Conservation (phyloP, 768 basidiomycete species). For the Suillus cothurnatus region DNA sequence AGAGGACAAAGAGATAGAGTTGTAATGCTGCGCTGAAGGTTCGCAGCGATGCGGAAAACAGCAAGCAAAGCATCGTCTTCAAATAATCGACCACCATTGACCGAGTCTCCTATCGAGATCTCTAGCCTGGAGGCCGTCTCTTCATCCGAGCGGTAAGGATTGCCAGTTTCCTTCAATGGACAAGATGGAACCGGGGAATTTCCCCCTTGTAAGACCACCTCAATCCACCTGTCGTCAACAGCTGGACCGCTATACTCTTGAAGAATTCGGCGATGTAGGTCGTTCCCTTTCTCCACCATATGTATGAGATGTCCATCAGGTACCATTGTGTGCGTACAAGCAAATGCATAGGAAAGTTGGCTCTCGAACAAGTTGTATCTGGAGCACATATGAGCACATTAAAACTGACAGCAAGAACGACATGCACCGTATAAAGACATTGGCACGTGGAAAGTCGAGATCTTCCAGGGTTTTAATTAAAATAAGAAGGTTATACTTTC, state of each 20-base stretch:
- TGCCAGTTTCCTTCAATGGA: slow-evolving; percentile 39
- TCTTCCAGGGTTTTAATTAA: slow-evolving; percentile 61
- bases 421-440: slow-evolving; percentile 63
- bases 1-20: slow-evolving; percentile 16
- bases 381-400: slow-evolving; percentile 11
- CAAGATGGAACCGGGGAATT: slow-evolving; percentile 45
- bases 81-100: slow-evolving; percentile 60
- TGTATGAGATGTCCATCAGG: slow-evolving; percentile 57
- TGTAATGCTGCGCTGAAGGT: slow-evolving; percentile 14
- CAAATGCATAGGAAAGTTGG: slow-evolving; percentile 59
- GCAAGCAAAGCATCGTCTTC: slow-evolving; percentile 57
- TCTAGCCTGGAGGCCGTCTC: slow-evolving; percentile 31
- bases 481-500: slow-evolving; percentile 65
- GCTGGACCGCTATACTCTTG: slow-evolving; percentile 42
- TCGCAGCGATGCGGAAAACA: slow-evolving; percentile 53
- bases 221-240: slow-evolving; percentile 52
- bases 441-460: slow-evolving; percentile 56
- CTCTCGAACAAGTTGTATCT: slow-evolving; percentile 68
- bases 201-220: slow-evolving; percentile 39
- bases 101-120: slow-evolving; percentile 58
- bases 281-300: slow-evolving; percentile 62
- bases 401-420: background rate
- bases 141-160: slow-evolving; percentile 52
- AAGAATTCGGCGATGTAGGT: slow-evolving; percentile 55
- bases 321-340: slow-evolving; percentile 49